Percentiles rank a stretch among this genome's conserved stretches.
These are phyloP conservation scores for Venturia nashicola DNA, from an alignment of 2,329 filamentous ascomycete species.

Conservation along the genomic window DNA sequence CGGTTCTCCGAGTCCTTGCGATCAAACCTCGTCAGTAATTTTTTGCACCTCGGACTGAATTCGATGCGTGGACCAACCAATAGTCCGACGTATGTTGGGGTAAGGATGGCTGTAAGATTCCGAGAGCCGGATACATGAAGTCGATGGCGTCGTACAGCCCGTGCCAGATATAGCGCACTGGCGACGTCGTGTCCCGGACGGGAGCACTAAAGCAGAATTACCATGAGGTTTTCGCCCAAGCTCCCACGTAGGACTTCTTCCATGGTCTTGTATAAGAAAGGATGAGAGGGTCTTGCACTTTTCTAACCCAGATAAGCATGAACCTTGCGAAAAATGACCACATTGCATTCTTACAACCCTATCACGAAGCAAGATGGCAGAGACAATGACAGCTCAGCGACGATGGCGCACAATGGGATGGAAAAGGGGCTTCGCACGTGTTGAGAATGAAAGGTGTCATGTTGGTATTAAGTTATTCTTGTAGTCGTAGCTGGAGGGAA, in stretches of 20 bases:
- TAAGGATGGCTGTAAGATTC: background rate
- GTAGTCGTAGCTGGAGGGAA: no score
- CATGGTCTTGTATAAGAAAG: background rate
- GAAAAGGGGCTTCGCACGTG: background rate
- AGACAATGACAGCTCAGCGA: background rate
- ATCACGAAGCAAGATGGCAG: background rate
- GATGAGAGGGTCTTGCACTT: background rate
- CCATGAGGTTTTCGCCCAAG: background rate
- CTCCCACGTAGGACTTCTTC: background rate
- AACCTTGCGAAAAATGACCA: background rate
- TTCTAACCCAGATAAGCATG: background rate
- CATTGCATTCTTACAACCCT: background rate
- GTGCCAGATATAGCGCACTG: background rate
- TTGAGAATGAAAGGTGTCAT: background rate
- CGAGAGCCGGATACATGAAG: background rate
- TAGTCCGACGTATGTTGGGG: background rate
- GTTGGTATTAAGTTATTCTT: no score
- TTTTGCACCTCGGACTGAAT: background rate
- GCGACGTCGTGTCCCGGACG: background rate
- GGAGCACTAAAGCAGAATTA: background rate
- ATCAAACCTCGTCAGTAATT: background rate
- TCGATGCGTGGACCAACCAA: background rate
- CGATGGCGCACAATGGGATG: background rate
- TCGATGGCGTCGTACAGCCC: background rate
- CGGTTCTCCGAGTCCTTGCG: background rate